Evolutionary conservation across 208 protist species (phyloP).

Genomic region (Acanthamoeba triangularis): DNA sequence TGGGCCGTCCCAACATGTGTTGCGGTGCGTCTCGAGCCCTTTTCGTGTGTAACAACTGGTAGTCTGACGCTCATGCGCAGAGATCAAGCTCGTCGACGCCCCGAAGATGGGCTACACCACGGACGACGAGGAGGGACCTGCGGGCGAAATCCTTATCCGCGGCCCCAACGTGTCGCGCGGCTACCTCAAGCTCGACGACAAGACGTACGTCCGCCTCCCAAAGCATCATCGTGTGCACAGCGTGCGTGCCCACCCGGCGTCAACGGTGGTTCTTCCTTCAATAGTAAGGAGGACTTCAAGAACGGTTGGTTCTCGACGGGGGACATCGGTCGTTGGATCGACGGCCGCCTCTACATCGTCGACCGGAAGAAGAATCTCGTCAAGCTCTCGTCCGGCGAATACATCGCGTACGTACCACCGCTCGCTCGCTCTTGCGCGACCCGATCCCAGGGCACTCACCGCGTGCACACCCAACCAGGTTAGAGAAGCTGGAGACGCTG

Average conservation of each 20-base stretch:
- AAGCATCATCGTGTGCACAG: too few relatives aligned
- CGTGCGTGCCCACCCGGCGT: too few relatives aligned
- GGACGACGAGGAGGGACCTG: constrained; percentile 15
- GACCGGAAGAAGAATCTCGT: constrained; percentile 74
- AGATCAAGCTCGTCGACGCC: constrained; percentile 72
- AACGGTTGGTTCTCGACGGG: constrained; percentile 73
- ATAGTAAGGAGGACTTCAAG: constrained; percentile 62
- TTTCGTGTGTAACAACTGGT: not conserved
- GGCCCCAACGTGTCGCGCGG: constrained; percentile 54
- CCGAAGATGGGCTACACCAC: constrained; percentile 72
- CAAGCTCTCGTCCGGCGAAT: constrained; percentile 69
- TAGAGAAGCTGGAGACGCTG: constrained; percentile 66
- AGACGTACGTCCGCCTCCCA: constrained; percentile 30
- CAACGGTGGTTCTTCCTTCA: not conserved
- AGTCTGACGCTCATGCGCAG: not conserved
- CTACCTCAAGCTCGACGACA: constrained; percentile 66
- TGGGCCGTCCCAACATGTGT: constrained; percentile 30
- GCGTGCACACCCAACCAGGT: not conserved
- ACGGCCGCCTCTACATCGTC: constrained; percentile 11
- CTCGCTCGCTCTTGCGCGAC: not conserved
- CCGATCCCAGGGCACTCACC: not conserved
- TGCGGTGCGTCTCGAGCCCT: not conserved
- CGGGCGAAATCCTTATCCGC: constrained; percentile 75
- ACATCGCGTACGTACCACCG: constrained; percentile 46
- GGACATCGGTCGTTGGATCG: constrained; percentile 57